A percentile compares a stretch with the other conserved stretches of the same genome.
phyloP scores from a whole-genome alignment of 2,329 filamentous ascomycete species.

The Aspergillus ochraceoroseus region DNA sequence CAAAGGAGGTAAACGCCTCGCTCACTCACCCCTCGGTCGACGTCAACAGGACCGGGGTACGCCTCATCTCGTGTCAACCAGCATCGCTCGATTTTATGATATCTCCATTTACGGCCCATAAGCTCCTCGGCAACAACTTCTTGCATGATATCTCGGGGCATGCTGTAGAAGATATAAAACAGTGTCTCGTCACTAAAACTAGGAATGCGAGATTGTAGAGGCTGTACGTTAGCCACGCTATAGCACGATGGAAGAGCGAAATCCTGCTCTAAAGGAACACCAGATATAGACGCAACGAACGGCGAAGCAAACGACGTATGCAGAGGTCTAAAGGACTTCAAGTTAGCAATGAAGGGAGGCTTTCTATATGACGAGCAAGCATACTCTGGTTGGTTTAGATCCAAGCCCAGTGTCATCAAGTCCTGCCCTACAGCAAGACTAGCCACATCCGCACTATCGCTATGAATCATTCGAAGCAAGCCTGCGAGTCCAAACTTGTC shows the following conservation, averaged over 20 bases:
- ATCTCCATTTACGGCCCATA: slow-evolving; percentile 51
- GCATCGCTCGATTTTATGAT: slow-evolving; percentile 50
- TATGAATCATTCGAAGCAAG: slow-evolving; percentile 54
- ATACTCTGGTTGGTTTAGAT: slow-evolving; percentile 59
- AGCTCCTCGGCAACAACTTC: slow-evolving; percentile 62
- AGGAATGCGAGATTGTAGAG: slow-evolving; percentile 54
- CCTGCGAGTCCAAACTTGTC: slow-evolving; percentile 59
- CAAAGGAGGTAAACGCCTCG: slow-evolving; percentile 51
- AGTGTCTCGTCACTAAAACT: slow-evolving; percentile 61
- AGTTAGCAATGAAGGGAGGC: slow-evolving; percentile 1
- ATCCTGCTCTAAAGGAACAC: slow-evolving; percentile 58
- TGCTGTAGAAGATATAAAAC: slow-evolving; percentile 66
- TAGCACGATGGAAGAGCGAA: slow-evolving; percentile 61
- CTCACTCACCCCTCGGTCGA: slow-evolving; percentile 47
- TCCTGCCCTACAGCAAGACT: slow-evolving; percentile 59
- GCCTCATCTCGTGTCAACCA: slow-evolving; percentile 50
- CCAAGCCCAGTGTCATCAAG: slow-evolving; percentile 58
- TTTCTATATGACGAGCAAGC: slow-evolving; percentile 17
- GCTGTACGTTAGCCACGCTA: slow-evolving; percentile 61
- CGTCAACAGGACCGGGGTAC: slow-evolving; percentile 46
- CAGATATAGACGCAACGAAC: slow-evolving; percentile 54
- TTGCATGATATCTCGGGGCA: slow-evolving; percentile 61
- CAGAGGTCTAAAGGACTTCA: slow-evolving; percentile 47
- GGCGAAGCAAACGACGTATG: slow-evolving; percentile 61
- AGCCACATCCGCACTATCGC: slow-evolving; percentile 50